Percentiles rank a stretch among this genome's conserved stretches.
Evolutionary conservation across 2,329 filamentous ascomycete genomes (phyloP).

Genomic region (Sphaerulina populicola): DNA sequence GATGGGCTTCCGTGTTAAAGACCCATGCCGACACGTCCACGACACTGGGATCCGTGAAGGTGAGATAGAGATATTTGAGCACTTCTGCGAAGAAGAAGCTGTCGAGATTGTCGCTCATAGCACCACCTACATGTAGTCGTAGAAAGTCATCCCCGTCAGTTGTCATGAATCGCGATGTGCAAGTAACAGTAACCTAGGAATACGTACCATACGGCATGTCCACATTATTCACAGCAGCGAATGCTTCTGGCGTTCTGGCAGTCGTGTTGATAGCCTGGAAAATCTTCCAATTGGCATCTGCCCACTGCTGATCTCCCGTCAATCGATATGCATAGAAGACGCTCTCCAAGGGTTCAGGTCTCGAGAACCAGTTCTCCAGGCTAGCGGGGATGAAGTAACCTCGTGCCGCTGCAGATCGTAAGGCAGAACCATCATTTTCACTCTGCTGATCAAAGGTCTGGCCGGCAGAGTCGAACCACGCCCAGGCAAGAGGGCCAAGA

Average conservation of each 20-base stretch:
- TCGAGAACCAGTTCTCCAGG: slow-evolving; percentile 17
- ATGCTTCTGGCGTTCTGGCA: slow-evolving; percentile 31
- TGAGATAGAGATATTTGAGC: slow-evolving; percentile 53
- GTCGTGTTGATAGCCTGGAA: slow-evolving; percentile 36
- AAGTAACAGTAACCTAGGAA: too few species aligned
- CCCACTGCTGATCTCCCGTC: slow-evolving; percentile 44
- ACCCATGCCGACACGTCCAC: slow-evolving; percentile 42
- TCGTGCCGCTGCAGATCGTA: slow-evolving; percentile 11
- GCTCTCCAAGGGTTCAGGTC: slow-evolving; percentile 50
- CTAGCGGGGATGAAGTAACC: slow-evolving; percentile 17
- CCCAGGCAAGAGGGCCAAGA: slow-evolving; percentile 18
- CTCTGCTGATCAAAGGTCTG: slow-evolving; percentile 12
- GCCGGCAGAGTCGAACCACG: slow-evolving; percentile 19
- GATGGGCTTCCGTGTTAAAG: slow-evolving; percentile 43
- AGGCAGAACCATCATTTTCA: slow-evolving; percentile 17
- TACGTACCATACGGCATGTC: slow-evolving; percentile 13
- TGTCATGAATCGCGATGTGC: not conserved
- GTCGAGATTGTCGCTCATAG: slow-evolving; percentile 14
- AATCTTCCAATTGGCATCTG: slow-evolving; percentile 40
- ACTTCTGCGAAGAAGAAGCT: slow-evolving; percentile 66
- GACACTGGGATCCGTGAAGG: slow-evolving; percentile 37
- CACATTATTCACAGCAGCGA: slow-evolving; percentile 16
- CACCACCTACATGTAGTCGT: slow-evolving; percentile 8
- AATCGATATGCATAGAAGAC: slow-evolving; percentile 51
- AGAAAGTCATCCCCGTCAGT: not conserved